A percentile compares a stretch with the other conserved stretches of the same genome.
These are phyloP conservation scores for Trichoderma erinaceum DNA, from an alignment of 495 filamentous ascomycete species.

Conservation along the genomic window DNA sequence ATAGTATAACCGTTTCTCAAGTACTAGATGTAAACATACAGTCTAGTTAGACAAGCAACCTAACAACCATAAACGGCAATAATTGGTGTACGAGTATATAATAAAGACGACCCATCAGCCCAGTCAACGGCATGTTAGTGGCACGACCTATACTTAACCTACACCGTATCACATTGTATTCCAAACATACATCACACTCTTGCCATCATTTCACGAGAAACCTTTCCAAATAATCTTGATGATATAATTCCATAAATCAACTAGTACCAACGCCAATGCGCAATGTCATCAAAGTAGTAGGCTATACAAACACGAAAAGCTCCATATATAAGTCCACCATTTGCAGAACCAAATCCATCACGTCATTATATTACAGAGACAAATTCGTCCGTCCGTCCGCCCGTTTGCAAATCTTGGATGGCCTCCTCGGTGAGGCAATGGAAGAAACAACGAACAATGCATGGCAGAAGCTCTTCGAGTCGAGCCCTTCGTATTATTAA, in stretches of 20 bases:
- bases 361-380: constrained; percentile 1
- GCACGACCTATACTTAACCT: too few species aligned
- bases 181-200: too few species aligned
- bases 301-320: constrained; percentile 6
- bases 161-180: too few species aligned
- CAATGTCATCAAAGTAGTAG: neutral
- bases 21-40: too few species aligned
- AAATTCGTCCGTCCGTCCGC: neutral
- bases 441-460: neutral
- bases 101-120: too few species aligned
- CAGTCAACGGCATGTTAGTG: too few species aligned
- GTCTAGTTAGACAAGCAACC: too few species aligned
- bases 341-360: neutral
- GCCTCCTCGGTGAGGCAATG: neutral
- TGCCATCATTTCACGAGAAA: neutral
- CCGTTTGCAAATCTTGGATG: neutral
- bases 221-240: neutral
- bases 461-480: neutral
- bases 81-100: too few species aligned
- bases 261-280: neutral
- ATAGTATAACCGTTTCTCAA: too few species aligned
- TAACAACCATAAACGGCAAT: too few species aligned
- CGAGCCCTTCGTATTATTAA: neutral
- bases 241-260: neutral
- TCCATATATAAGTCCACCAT: constrained; percentile 6